These are phyloP conservation scores for Neurospora sp. DNA, from an alignment of 495 filamentous ascomycete genomes.

Conservation along the genomic window DNA sequence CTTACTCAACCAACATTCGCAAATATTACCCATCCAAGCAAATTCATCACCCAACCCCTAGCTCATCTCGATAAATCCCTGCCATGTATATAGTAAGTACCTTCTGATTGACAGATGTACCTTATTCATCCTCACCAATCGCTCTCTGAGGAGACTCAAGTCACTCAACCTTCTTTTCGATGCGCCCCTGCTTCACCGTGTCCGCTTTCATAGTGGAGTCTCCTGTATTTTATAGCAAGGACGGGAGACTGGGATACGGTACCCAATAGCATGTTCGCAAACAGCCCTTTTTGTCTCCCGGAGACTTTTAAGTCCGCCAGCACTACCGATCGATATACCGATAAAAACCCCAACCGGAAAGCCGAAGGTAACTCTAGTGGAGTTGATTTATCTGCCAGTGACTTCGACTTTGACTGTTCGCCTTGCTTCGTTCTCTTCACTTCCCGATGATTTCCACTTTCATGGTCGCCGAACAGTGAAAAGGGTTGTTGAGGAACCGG, in stretches of 20 bases:
- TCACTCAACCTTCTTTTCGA: neutral
- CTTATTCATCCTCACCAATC: neutral
- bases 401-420: neutral
- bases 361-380: neutral
- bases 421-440: neutral
- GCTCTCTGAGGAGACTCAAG: neutral
- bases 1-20: neutral
- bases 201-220: neutral
- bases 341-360: too few species aligned
- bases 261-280: neutral
- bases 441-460: neutral
- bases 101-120: neutral
- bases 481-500: neutral
- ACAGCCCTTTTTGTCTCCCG: neutral
- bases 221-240: neutral
- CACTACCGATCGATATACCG: too few species aligned
- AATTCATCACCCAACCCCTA: neutral
- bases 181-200: neutral
- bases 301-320: neutral
- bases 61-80: neutral
- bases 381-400: neutral
- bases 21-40: neutral
- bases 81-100: neutral
- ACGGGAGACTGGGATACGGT: neutral
- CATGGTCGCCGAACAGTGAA: neutral